These are phyloP conservation scores for Paramecium primaurelia DNA, from an alignment of 73 alveolate genomes.

Conservation along the genomic window DNA sequence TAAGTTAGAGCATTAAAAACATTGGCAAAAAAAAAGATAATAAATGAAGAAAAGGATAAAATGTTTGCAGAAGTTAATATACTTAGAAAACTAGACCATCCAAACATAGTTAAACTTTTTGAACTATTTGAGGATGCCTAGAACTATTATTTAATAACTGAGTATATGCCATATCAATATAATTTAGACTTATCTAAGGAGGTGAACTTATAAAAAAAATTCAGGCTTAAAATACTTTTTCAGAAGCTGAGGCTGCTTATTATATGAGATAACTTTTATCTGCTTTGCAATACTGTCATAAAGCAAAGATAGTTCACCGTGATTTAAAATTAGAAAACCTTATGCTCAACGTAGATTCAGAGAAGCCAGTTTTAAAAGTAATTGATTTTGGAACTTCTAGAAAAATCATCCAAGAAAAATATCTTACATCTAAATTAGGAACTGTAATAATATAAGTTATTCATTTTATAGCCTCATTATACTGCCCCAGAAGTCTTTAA, in stretches of 20 bases:
- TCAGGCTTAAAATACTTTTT: background rate
- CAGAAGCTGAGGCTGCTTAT: slow-evolving; percentile 67
- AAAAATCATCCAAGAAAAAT: slow-evolving; percentile 52
- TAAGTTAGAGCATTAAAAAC: slow-evolving; percentile 50
- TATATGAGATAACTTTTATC: slow-evolving; percentile 63
- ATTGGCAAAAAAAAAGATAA: slow-evolving; percentile 22
- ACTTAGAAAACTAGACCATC: slow-evolving; percentile 51
- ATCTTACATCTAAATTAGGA: slow-evolving; percentile 3
- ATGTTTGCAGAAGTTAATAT: slow-evolving; percentile 61
- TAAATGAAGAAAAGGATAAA: slow-evolving; percentile 54
- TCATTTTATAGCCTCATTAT: background rate
- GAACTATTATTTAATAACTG: slow-evolving; percentile 52
- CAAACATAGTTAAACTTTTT: slow-evolving; percentile 49
- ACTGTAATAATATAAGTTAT: background rate
- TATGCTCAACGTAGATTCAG: slow-evolving; percentile 3
- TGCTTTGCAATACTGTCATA: slow-evolving; percentile 68
- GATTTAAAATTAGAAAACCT: slow-evolving; percentile 63
- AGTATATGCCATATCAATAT: background rate
- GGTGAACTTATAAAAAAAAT: slow-evolving; percentile 24
- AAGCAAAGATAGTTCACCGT: slow-evolving; percentile 63
- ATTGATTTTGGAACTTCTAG: slow-evolving; percentile 68
- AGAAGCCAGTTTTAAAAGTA: slow-evolving; percentile 48
- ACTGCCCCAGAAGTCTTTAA: slow-evolving; percentile 50
- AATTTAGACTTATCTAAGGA: background rate
- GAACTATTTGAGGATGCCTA: slow-evolving; percentile 51